Evolutionary conservation across 345 rosid species (phyloP).

Genomic region (Cardiospermum halicacabum): DNA sequence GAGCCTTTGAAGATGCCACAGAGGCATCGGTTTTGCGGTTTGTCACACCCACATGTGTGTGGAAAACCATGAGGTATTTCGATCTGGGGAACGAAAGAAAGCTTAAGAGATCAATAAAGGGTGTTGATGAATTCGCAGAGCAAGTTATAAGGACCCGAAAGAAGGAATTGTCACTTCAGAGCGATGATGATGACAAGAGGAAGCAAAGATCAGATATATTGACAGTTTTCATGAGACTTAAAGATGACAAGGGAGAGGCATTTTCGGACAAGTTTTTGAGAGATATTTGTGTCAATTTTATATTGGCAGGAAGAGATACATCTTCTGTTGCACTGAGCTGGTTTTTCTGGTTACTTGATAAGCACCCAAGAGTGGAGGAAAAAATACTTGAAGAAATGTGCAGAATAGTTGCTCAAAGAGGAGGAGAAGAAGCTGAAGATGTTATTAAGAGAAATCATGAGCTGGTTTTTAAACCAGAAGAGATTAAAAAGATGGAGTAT

Average conservation of each 20-base stretch:
- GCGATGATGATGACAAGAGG: constrained; percentile 16
- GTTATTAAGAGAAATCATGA: not conserved
- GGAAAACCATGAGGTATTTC: constrained; percentile 74
- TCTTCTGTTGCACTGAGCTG: constrained; percentile 93
- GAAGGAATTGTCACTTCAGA: constrained; percentile 46
- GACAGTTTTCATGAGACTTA: constrained; percentile 61
- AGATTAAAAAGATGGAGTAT: constrained; percentile 95
- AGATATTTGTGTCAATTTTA: constrained; percentile 89
- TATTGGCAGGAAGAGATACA: constrained; percentile 96
- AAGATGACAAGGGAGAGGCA: constrained; percentile 48
- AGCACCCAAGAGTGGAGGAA: constrained; percentile 58
- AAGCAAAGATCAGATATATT: constrained; percentile 60
- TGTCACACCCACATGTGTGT: constrained; percentile 67
- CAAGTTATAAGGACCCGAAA: constrained; percentile 73
- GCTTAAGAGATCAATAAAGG: constrained; percentile 59
- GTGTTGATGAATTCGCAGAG: constrained; percentile 73
- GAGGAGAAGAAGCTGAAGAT: not conserved
- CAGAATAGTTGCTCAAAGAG: constrained; percentile 46
- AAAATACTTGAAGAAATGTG: constrained; percentile 55
- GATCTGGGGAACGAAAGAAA: constrained; percentile 70
- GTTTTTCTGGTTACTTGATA: constrained; percentile 85
- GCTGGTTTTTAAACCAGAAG: constrained; percentile 62
- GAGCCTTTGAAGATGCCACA: constrained; percentile 88
- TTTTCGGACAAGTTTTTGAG: constrained; percentile 80
- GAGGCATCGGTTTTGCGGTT: constrained; percentile 69